phyloP scores from a whole-genome alignment of 129 eudicot genomes.

The Lactuca sativa region DNA sequence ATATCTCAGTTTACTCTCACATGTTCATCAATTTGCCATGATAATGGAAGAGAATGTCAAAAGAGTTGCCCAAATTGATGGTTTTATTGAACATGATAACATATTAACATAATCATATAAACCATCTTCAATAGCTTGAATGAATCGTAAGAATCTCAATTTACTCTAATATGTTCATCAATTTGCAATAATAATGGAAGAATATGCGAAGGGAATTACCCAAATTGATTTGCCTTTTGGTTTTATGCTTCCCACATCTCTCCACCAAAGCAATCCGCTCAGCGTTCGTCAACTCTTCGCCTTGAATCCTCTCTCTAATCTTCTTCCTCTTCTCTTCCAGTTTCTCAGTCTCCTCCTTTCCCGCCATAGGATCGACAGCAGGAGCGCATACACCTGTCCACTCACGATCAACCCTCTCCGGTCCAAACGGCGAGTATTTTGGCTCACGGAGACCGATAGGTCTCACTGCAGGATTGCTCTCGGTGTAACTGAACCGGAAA shows the following conservation, averaged over 20 bases:
- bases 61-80: neutral
- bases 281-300: constrained; percentile 55
- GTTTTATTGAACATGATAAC: neutral
- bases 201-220: constrained; percentile 38
- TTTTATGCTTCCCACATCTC: constrained; percentile 49
- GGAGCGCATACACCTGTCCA: constrained; percentile 98
- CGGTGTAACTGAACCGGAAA: constrained; percentile 90
- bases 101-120: neutral
- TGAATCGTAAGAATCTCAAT: neutral
- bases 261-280: constrained; percentile 64
- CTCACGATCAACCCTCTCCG: constrained; percentile 57
- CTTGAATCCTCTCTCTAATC: constrained; percentile 56
- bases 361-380: constrained; percentile 57
- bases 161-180: constrained; percentile 4
- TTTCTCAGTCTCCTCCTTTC: constrained; percentile 36
- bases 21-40: no score
- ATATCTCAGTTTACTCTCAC: no score
- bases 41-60: neutral
- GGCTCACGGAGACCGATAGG: constrained; percentile 96
- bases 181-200: constrained; percentile 10
- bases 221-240: constrained; percentile 80
- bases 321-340: constrained; percentile 58
- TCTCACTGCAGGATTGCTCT: constrained; percentile 48
- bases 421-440: constrained; percentile 91
- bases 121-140: neutral